Evolutionary conservation across 345 rosid genomes (phyloP).

Genomic region (Populus tremula): DNA sequence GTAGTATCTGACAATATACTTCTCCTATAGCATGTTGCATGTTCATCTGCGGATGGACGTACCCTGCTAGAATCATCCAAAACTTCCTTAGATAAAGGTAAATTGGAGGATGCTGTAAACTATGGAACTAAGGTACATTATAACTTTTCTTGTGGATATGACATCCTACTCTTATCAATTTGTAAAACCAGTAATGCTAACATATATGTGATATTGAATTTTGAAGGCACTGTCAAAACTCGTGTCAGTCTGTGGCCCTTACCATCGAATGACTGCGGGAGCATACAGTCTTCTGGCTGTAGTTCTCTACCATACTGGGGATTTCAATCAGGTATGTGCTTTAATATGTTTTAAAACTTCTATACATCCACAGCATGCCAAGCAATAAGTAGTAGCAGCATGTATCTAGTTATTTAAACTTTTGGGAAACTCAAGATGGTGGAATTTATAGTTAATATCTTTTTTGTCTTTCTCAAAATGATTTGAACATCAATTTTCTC

Average conservation of each 20-base stretch:
- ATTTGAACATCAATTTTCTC: neutral
- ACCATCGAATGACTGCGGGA: conserved; percentile 38
- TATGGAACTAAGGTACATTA: conserved; percentile 30
- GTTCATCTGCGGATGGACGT: conserved; percentile 40
- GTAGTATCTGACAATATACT: conserved; percentile 14
- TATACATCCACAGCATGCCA: neutral
- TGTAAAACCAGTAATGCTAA: conserved; percentile 4
- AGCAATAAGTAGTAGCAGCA: neutral
- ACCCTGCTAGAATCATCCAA: conserved; percentile 33
- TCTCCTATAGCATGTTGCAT: conserved; percentile 35
- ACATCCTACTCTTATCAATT: conserved; percentile 8
- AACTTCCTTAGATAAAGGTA: conserved; percentile 36
- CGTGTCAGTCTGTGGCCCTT: conserved; percentile 38
- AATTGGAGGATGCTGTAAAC: conserved; percentile 38
- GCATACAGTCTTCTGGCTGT: conserved; percentile 40
- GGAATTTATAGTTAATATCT: neutral
- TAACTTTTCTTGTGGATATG: conserved; percentile 1
- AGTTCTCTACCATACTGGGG: conserved; percentile 37
- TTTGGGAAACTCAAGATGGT: neutral
- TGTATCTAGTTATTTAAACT: neutral
- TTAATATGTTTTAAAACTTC: conserved; percentile 9
- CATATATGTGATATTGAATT: conserved; percentile 24
- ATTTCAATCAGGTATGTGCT: conserved; percentile 53
- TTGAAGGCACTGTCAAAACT: conserved; percentile 36
- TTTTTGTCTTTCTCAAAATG: neutral